Conservation (phyloP, 1,284 basidiomycete genomes). For the Leccinum subrobustum region DNA sequence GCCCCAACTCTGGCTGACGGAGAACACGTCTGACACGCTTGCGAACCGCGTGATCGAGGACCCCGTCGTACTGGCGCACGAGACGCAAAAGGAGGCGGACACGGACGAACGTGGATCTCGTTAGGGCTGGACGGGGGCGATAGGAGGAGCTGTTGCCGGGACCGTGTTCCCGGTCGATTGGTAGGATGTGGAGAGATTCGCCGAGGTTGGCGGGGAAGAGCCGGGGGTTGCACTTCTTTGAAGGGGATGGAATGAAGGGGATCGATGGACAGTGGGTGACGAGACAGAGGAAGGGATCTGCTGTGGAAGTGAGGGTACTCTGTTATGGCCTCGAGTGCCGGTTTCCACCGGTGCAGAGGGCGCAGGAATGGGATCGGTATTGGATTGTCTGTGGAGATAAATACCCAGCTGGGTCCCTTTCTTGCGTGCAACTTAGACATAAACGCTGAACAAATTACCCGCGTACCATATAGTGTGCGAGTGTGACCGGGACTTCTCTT, state of each 20-base stretch:
- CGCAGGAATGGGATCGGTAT: constrained; percentile 63
- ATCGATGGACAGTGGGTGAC: constrained; percentile 38
- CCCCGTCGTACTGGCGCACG: constrained; percentile 80
- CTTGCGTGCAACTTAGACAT: constrained; percentile 81
- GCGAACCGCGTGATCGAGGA: constrained; percentile 82
- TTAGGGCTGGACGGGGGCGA: constrained; percentile 62
- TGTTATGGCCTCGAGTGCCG: constrained; percentile 19
- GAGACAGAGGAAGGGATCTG: constrained; percentile 19
- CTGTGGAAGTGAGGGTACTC: constrained; percentile 30
- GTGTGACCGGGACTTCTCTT: constrained; percentile 80
- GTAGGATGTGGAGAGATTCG: constrained; percentile 24
- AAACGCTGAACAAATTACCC: no score
- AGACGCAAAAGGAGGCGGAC: constrained; percentile 80
- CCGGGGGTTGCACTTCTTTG: constrained; percentile 35
- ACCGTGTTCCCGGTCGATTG: constrained; percentile 27
- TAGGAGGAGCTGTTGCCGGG: constrained; percentile 43
- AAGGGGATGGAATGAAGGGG: constrained; percentile 43
- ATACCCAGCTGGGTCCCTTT: constrained; percentile 81
- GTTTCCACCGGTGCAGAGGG: constrained; percentile 20
- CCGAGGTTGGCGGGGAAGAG: constrained; percentile 23
- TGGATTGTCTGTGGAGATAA: constrained; percentile 86
- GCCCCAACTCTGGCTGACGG: constrained; percentile 72
- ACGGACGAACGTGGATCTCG: constrained; percentile 70
- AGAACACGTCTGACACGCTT: constrained; percentile 44
- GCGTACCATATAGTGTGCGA: constrained; percentile 61